These are phyloP conservation scores for Brassica juncea DNA, from an alignment of 345 rosid species.

Conservation along the genomic window DNA sequence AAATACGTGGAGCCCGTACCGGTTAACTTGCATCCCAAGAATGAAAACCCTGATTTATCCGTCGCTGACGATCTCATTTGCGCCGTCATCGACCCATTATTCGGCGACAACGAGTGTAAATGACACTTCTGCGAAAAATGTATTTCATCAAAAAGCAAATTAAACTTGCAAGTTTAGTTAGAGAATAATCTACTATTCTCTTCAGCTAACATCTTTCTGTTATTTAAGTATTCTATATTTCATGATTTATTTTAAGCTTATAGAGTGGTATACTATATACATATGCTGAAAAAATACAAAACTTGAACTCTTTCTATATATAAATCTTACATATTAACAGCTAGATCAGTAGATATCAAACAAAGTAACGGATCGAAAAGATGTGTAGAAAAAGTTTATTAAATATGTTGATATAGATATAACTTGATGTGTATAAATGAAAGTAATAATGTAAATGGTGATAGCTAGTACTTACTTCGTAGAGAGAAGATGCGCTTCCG, in stretches of 20 bases:
- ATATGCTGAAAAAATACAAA: background rate
- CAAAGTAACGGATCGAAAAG: background rate
- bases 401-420: background rate
- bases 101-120: slow-evolving; percentile 54
- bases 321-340: background rate
- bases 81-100: slow-evolving; percentile 66
- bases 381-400: background rate
- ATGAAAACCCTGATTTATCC: slow-evolving; percentile 63
- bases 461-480: slow-evolving; percentile 66
- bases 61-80: slow-evolving; percentile 51
- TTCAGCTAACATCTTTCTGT: background rate
- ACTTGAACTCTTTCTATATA: background rate
- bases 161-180: background rate
- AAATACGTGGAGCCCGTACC: slow-evolving; percentile 54
- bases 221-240: background rate
- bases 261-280: background rate
- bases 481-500: slow-evolving; percentile 66
- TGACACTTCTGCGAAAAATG: slow-evolving; percentile 53
- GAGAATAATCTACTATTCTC: background rate
- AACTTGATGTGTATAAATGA: background rate
- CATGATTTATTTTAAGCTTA: background rate
- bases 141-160: background rate
- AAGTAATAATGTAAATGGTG: slow-evolving; percentile 31
- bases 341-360: background rate
- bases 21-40: slow-evolving; percentile 67